A percentile compares a stretch with the other conserved stretches of the same genome.
Conservation (phyloP, 2,329 filamentous ascomycete genomes). For the Knufia fluminis region DNA sequence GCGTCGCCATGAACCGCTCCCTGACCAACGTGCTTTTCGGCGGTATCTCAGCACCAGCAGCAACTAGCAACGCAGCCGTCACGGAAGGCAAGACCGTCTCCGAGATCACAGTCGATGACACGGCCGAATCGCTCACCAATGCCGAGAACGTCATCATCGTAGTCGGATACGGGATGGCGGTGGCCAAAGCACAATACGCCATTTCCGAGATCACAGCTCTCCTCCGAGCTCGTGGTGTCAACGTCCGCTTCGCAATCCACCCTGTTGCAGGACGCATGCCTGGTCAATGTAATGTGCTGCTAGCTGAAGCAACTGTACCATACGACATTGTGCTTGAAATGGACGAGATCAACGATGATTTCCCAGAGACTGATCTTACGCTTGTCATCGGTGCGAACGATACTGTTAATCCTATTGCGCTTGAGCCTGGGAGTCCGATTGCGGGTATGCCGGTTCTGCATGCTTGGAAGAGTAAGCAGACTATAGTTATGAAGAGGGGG, state of each 20-base stretch:
- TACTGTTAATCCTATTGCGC: constrained; percentile 80
- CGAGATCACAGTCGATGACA: constrained; percentile 70
- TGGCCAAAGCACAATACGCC: constrained; percentile 86
- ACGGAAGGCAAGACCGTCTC: constrained; percentile 66
- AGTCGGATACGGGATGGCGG: constrained; percentile 89
- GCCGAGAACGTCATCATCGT: constrained; percentile 80
- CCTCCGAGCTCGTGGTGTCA: constrained; percentile 65
- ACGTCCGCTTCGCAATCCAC: constrained; percentile 82
- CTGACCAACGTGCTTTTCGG: constrained; percentile 86
- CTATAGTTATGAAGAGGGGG: constrained; percentile 86
- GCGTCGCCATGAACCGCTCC: constrained; percentile 83
- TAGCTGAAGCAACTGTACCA: constrained; percentile 78
- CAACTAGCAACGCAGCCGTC: constrained; percentile 49
- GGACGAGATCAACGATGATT: constrained; percentile 95
- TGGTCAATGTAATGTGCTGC: constrained; percentile 82
- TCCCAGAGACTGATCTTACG: constrained; percentile 72
- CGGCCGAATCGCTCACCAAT: constrained; percentile 63
- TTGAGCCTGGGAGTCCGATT: constrained; percentile 74
- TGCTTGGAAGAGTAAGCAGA: constrained; percentile 89
- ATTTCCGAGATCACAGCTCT: constrained; percentile 71
- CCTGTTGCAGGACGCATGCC: constrained; percentile 88
- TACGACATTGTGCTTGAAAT: constrained; percentile 92
- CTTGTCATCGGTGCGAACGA: constrained; percentile 89
- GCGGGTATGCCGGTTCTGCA: constrained; percentile 89
- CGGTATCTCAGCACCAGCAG: constrained; percentile 58